Evolutionary conservation across 1,284 basidiomycete genomes (phyloP), one percentile per base, ranked within the genome.

Genomic region (Malassezia vespertilionis): DNA sequence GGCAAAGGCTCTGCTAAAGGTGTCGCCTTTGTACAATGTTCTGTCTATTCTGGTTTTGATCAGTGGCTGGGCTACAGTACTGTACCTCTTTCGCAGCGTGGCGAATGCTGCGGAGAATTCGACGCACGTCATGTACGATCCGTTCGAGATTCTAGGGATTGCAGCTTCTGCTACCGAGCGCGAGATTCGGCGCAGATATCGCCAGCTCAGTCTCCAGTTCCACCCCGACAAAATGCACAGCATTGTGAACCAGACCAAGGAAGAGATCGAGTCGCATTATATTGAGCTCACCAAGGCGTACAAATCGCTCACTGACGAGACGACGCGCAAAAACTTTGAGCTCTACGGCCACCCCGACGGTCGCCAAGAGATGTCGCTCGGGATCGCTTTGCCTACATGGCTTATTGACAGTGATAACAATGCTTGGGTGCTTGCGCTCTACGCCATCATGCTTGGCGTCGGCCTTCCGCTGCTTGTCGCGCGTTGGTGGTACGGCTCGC

Each of bases 281-380:
- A 86, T 97, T 31, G 81, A 87, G 37, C 75, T 99, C 34, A 97
- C 93, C 20, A 99, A 97, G 72, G 93, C 93, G 0, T 99, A 99
- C 76, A 99, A 99, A 77, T 73, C 91, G 6, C 74, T 97, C 33
- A 97, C 91, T 0, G 90, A 99, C 72, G 87, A 89, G 63, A 83
- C 80, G 2, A 90, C 87, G 49, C 84, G 89, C 38, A 81, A 85
- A 66, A 99, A 99, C 72, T 82, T 83, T 73, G 82, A 85, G 63
- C 76, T 83, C 38, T 96, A 87, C 64, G 90, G 90, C 4, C 86
- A 99, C 68, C 93, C 93, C 0, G 93, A 99, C 72, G 93, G 93
- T 11, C 83, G 87, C 27, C 87, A 95, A 72, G 86, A 91, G 69
- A 78, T 91, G 48, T 82, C 84, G 36, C 88, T 91, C 79, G 91